Evolutionary conservation across 2,329 filamentous ascomycete genomes (phyloP).

Genomic region (Fusarium nodosum): DNA sequence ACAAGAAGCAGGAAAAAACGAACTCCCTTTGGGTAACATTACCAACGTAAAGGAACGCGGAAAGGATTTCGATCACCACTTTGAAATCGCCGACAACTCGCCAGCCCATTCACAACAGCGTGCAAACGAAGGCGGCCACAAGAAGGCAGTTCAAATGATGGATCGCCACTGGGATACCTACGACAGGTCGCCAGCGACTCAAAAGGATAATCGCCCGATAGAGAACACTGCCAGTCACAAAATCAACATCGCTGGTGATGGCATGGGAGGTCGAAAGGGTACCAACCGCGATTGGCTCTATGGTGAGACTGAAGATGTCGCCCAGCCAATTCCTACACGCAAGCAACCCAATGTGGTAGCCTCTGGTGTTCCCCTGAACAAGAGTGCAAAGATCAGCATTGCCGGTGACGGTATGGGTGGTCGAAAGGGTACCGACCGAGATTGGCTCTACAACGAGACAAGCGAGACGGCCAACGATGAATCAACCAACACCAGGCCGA

Average conservation of each 20-base stretch:
- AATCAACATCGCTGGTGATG: constrained; percentile 69
- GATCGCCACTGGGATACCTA: constrained; percentile 72
- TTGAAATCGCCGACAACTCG: constrained; percentile 78
- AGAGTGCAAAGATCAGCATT: constrained; percentile 56
- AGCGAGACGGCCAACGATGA: constrained; percentile 49
- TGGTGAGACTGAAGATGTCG: constrained; percentile 52
- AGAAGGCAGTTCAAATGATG: constrained; percentile 81
- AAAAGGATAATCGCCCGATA: constrained; percentile 65
- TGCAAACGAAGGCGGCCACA: constrained; percentile 70
- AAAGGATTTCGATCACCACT: constrained; percentile 84
- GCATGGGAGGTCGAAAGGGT: constrained; percentile 74
- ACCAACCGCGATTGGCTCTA: constrained; percentile 70
- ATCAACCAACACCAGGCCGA: constrained; percentile 42
- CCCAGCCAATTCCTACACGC: constrained; percentile 39
- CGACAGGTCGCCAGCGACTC: constrained; percentile 66
- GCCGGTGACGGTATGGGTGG: constrained; percentile 76
- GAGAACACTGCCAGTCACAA: constrained; percentile 60
- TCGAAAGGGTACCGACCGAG: constrained; percentile 64
- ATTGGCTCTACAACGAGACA: constrained; percentile 70
- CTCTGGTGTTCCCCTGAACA: constrained; percentile 32
- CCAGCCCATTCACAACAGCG: constrained; percentile 63
- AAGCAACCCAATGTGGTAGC: constrained; percentile 37
- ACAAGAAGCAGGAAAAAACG: constrained; percentile 60
- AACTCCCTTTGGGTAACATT: constrained; percentile 71
- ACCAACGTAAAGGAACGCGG: constrained; percentile 80